These are phyloP conservation scores for Trichoderma orchidacearum DNA, from an alignment of 495 filamentous ascomycete species.

Conservation along the genomic window DNA sequence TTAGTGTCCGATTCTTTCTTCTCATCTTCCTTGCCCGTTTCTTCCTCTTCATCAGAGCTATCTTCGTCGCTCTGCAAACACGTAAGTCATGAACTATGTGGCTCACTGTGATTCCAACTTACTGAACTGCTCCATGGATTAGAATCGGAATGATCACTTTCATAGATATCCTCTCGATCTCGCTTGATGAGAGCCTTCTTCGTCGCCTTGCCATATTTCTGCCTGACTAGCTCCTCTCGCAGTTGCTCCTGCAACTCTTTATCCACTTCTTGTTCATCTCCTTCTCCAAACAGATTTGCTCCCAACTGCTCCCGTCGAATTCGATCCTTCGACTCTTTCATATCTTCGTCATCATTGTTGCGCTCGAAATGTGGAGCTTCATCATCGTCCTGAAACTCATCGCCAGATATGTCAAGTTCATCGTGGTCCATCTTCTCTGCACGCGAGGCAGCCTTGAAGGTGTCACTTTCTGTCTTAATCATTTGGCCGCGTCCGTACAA, in stretches of 20 bases:
- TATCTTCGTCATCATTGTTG: conserved; percentile 61
- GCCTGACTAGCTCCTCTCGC: conserved; percentile 50
- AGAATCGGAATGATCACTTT: conserved; percentile 62
- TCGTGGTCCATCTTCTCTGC: conserved; percentile 42
- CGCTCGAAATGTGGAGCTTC: conserved; percentile 68
- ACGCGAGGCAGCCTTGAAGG: conserved; percentile 32
- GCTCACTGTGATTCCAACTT: conserved; percentile 13
- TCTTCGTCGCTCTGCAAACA: background rate
- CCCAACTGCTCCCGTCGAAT: conserved; percentile 79
- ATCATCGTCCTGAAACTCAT: conserved; percentile 57
- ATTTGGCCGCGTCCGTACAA: conserved; percentile 29
- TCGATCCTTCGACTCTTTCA: conserved; percentile 70
- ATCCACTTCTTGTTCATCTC: conserved; percentile 77
- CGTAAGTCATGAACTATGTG: conserved; percentile 30
- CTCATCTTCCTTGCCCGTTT: conserved; percentile 50
- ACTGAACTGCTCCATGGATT: conserved; percentile 45
- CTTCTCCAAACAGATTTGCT: conserved; percentile 76
- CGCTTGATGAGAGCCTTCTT: conserved; percentile 68
- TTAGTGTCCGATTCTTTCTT: conserved; percentile 50
- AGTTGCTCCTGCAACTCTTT: conserved; percentile 58
- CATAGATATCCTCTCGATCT: conserved; percentile 76
- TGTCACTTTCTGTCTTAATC: conserved; percentile 35
- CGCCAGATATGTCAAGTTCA: conserved; percentile 43
- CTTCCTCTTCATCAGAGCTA: conserved; percentile 20
- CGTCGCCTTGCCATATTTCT: conserved; percentile 57